Evolutionary conservation across 805 yeast species (phyloP), one percentile per base, ranked within the genome.

Genomic region (Suhomyces prunicola): DNA sequence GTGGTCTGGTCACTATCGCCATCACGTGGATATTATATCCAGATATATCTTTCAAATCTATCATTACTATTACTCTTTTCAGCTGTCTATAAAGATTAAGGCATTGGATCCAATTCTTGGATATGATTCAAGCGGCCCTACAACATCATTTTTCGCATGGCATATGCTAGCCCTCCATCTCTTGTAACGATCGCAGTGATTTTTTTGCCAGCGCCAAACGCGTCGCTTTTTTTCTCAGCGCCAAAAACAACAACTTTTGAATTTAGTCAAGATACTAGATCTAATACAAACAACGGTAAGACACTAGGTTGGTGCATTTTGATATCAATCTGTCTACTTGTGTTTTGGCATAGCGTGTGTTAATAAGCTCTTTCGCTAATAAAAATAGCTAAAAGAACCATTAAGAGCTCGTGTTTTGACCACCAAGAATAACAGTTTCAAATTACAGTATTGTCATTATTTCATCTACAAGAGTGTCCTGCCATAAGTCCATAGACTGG

Each of bases 171-270:
- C 17, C 22, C 22, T 36, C 41, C 17, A 17, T 36, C 22, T 19
- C 24, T 39, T 17, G 22, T 19, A 17, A 17, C 23, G 24, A 39
- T 39, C 42, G 24, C 42, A 39, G 22, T 10, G 17, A 39, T 39
- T 39, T 39, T 39, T 39, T 17, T 39, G 42, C 42, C 42, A 17
- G 42, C 47, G 29, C 47, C 35, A 44, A 44, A 44, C 47, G 47
- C 47, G 47, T 44, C 33, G 45, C 23, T 19, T 42, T 44, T 26
- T 39, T 39, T 39, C 42, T 39, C 42, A 39, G 42, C 42, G 42
- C 42, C 24, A 39, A 39, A 39, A 39, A 39, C 42, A 39, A 39
- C 42, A 39, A 39, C 42, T 39, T 39, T 39, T 9, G 2, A 39
- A 19, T n/a, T 19, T 39, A 33, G 8, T 6, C 17, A n/a, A 33